Base-by-base conservation (phyloP, 177 flowering plant genomes). In the Telopea speciosissima region DNA sequence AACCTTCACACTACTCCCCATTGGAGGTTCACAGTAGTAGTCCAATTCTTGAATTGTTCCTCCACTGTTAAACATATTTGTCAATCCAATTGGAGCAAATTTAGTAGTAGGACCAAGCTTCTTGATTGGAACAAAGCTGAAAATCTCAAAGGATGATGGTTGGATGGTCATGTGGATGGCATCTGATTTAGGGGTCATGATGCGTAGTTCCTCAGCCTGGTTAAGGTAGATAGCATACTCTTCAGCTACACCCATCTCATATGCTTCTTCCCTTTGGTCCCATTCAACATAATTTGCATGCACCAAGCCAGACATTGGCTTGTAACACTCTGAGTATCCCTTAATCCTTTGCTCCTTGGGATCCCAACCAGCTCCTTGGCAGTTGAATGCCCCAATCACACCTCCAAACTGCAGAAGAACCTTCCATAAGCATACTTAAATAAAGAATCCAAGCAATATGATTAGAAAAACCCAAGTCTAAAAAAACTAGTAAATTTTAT, bases 11-110 rank as follows among this genome's bases (percentile, higher is more conserved):
- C 65, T 52, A 44, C 64, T 11, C 63, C 69, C 79, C 24, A 16
- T 71, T 2, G 52, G 81, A 24, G 60, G 5, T 6, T 66, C 75
- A 11, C 9, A 25, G 58, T 85, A 25, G 58, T 85, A 86, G 63
- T 81, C 74, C 77, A 87, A 3, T 22, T 77, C 86, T 44, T 44
- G 88, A 58, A 91, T 77, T 6, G 96, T 90, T 0, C 98, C 98
- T 5, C 97, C 93, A 12, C 83, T 66, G 76, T 94, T 94, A 59
- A 94, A 87, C 98, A 94, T 94, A 81, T 93, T 93, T 68, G 81
- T 90, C 13, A 88, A 67, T 8, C 98, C 97, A 49, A 93, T 89
- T 2, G 96, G 91, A 52, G 97, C 97, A 72, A 92, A 92, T n/a
- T 85, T 84, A 40, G 86, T 72, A 1, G 69, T 70, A 5, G 1